Conservation (phyloP, 768 basidiomycete species). For the Phylloporus scabripes region DNA sequence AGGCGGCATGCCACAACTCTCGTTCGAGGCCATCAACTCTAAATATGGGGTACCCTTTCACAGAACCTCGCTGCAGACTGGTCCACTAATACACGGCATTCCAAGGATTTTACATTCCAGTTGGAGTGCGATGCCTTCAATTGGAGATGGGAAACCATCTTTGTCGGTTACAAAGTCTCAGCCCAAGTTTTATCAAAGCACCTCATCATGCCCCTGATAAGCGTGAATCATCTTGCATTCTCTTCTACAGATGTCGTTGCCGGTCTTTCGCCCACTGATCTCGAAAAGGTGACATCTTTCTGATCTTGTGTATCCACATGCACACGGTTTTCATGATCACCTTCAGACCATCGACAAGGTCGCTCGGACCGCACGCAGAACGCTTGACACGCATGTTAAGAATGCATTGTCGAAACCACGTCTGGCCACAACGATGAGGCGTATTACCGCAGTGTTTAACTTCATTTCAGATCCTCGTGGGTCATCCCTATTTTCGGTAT, state of each 20-base stretch:
- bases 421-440: slow-evolving; percentile 58
- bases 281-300: slow-evolving; percentile 52
- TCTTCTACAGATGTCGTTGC: slow-evolving; percentile 52
- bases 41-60: slow-evolving; percentile 46
- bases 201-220: slow-evolving; percentile 72
- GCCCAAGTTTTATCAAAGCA: slow-evolving; percentile 75
- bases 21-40: slow-evolving; percentile 57
- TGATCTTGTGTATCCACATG: slow-evolving; percentile 3
- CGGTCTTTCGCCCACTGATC: slow-evolving; percentile 50
- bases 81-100: slow-evolving; percentile 12
- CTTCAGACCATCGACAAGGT: slow-evolving; percentile 62
- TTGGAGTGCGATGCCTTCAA: slow-evolving; percentile 56
- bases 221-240: slow-evolving; percentile 62
- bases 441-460: slow-evolving; percentile 69
- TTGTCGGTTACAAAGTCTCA: slow-evolving; percentile 56
- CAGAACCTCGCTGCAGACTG: slow-evolving; percentile 2
- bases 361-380: slow-evolving; percentile 63
- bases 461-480: slow-evolving; percentile 60
- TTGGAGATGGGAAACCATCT: slow-evolving; percentile 77
- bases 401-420: slow-evolving; percentile 67
- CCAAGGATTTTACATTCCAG: slow-evolving; percentile 62
- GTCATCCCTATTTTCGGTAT: slow-evolving; percentile 26
- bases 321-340: slow-evolving; percentile 1
- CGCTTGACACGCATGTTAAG: slow-evolving; percentile 65
- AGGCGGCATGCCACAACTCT: slow-evolving; percentile 49